These are phyloP conservation scores for Lathyrus oleraceus DNA, from an alignment of 306 rosid genomes.

Conservation along the genomic window DNA sequence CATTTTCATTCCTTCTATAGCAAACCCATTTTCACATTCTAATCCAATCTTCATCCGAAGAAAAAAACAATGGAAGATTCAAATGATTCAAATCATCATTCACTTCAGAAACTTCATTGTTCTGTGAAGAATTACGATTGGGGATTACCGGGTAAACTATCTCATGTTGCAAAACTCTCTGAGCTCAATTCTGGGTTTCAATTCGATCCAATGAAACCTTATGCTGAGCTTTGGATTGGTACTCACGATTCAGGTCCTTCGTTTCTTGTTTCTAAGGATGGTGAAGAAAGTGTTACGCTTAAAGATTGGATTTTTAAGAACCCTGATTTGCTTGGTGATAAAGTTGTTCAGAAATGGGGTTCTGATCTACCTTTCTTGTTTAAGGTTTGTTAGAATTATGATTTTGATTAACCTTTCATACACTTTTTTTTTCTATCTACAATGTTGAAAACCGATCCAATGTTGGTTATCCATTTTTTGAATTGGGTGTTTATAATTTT, in stretches of 20 bases:
- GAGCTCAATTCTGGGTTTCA: constrained; percentile 55
- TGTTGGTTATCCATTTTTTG: too few relatives aligned
- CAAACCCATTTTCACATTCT: background rate
- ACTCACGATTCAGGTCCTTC: constrained; percentile 92
- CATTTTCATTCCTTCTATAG: constrained; percentile 9
- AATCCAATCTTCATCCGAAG: background rate
- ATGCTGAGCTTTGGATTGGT: constrained; percentile 97
- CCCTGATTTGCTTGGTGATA: constrained; percentile 69
- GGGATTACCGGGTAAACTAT: constrained; percentile 63
- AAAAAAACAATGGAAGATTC: constrained; percentile 24
- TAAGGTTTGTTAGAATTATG: constrained; percentile 50
- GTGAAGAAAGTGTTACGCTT: constrained; percentile 41
- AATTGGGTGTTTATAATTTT: background rate
- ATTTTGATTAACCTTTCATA: background rate
- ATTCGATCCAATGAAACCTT: constrained; percentile 58
- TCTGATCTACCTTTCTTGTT: constrained; percentile 84
- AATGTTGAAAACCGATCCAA: too few relatives aligned
- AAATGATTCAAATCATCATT: constrained; percentile 3
- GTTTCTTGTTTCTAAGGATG: constrained; percentile 44
- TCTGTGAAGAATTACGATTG: constrained; percentile 83
- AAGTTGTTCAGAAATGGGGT: constrained; percentile 77
- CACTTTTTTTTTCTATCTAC: too few relatives aligned
- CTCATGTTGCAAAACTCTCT: constrained; percentile 67
- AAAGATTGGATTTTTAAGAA: constrained; percentile 73
- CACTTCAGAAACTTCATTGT: constrained; percentile 57